Evolutionary conservation across 2,329 filamentous ascomycete genomes (phyloP), one percentile per base, ranked within the genome.

Genomic region (Claviceps sp.): DNA sequence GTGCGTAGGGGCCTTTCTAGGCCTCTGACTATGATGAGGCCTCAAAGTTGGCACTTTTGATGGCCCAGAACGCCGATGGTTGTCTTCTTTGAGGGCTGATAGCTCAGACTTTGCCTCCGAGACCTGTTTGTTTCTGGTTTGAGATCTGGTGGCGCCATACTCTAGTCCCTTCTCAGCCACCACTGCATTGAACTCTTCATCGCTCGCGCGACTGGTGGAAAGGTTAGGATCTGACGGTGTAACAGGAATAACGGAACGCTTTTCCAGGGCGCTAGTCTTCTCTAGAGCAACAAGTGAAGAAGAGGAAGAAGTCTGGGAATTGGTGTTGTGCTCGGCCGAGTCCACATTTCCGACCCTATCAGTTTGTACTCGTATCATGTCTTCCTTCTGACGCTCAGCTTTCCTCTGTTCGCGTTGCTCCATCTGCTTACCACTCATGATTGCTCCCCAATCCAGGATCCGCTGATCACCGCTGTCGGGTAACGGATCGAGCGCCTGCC

Each of bases 401-500:
- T 22, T 11, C 16, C 20, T 11, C 20, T 20, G 7, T 42, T 42
- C 7, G 17, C 5, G n/a, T 13, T 9, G 7, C 11, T 42, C n/a
- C 8, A 9, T 17, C n/a, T 40, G 38, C 16, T 11, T n/a, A 16
- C 37, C n/a, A 16, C n/a, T 39, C 5, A 22, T 9, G 9, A 5
- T 42, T 8, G 11, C 14, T 42, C 22, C 17, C 39, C n/a, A 22
- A 22, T 22, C 7, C 22, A 59, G 62, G 44, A 78, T 60, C 57
- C 74, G 61, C 38, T 64, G 53, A 1, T 72, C 68, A 40, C 78
- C 70, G 56, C 62, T 71, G 1, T 62, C 62, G 5, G 11, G 63
- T 66, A 5, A 67, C 0, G 73, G 71, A 55, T 81, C 78, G 1
- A 81, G 62, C 16, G 59, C 59, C 45, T 73, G 65, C 55, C 70